phyloP scores from a whole-genome alignment of 2,329 filamentous ascomycete genomes.

The Grosmannia serpens region DNA sequence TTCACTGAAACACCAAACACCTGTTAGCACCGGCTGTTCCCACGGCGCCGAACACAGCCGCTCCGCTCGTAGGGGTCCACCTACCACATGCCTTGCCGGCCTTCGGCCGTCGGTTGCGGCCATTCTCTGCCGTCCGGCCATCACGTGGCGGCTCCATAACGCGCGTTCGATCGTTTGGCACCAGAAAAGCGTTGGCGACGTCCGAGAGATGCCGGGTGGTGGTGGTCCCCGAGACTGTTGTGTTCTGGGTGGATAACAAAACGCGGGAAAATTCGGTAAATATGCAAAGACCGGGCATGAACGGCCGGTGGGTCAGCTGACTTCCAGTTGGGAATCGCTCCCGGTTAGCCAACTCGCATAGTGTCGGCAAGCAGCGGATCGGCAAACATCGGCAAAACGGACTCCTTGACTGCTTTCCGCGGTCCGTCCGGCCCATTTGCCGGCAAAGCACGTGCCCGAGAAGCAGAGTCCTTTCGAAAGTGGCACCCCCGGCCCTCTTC shows the following conservation, averaged over 20 bases:
- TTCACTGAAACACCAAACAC: slow-evolving; percentile 3
- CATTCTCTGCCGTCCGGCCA: neutral
- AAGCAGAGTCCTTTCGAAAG: no score
- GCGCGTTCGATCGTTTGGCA: neutral
- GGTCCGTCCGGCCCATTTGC: neutral
- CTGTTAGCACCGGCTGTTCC: neutral
- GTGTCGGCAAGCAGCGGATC: neutral
- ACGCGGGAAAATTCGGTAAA: neutral
- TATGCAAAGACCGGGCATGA: neutral
- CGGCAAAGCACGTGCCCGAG: neutral
- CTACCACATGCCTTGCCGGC: slow-evolving; percentile 9
- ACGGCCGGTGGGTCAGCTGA: neutral
- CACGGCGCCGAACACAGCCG: neutral
- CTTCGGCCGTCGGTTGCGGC: slow-evolving; percentile 1
- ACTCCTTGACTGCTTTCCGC: neutral
- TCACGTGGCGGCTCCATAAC: neutral
- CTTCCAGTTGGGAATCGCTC: neutral
- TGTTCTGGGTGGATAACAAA: neutral
- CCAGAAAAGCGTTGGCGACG: neutral
- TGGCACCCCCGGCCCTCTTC: neutral
- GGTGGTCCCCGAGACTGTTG: neutral
- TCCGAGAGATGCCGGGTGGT: neutral
- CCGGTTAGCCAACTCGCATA: neutral
- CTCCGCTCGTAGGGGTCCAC: neutral
- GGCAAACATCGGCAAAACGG: neutral